These are phyloP conservation scores for Hericium coralloides DNA, from an alignment of 768 basidiomycete genomes.

Conservation along the genomic window DNA sequence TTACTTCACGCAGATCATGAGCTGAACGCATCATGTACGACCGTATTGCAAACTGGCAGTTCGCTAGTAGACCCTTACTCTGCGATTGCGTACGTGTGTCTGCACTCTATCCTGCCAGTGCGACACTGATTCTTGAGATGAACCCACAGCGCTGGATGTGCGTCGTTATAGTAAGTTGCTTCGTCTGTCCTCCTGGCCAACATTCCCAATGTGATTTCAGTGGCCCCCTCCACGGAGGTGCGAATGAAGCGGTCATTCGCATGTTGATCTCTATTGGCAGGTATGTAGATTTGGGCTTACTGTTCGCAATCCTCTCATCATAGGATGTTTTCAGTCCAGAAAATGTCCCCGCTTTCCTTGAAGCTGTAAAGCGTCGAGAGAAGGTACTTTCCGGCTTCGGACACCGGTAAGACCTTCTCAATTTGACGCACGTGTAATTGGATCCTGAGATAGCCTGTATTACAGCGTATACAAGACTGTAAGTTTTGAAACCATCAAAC, in stretches of 20 bases:
- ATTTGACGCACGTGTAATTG: not conserved
- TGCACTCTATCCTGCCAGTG: not conserved
- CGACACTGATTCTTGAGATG: not conserved
- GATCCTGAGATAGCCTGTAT: not conserved
- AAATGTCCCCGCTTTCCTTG: conserved; percentile 79
- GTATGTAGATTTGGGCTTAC: conserved; percentile 29
- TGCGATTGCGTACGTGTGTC: conserved; percentile 58
- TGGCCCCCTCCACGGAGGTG: conserved; percentile 76
- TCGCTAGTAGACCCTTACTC: conserved; percentile 89
- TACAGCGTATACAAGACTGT: conserved; percentile 66
- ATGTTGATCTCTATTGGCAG: conserved; percentile 87
- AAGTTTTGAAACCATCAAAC: conserved; percentile 15
- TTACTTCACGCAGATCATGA: conserved; percentile 88
- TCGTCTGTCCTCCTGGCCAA: too few species aligned
- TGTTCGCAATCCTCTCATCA: not conserved
- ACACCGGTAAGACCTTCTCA: conserved; percentile 48
- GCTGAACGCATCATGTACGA: conserved; percentile 78
- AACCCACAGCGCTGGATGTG: conserved; percentile 61
- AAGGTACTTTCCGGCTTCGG: conserved; percentile 88
- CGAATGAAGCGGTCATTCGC: conserved; percentile 90
- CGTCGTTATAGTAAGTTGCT: conserved; percentile 78
- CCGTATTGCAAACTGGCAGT: conserved; percentile 80
- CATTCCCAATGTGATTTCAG: conserved; percentile 22
- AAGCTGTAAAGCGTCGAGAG: conserved; percentile 81
- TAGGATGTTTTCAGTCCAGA: conserved; percentile 41